Evolutionary conservation across 2,329 filamentous ascomycete genomes (phyloP).

Genomic region (Cytospora piceae): DNA sequence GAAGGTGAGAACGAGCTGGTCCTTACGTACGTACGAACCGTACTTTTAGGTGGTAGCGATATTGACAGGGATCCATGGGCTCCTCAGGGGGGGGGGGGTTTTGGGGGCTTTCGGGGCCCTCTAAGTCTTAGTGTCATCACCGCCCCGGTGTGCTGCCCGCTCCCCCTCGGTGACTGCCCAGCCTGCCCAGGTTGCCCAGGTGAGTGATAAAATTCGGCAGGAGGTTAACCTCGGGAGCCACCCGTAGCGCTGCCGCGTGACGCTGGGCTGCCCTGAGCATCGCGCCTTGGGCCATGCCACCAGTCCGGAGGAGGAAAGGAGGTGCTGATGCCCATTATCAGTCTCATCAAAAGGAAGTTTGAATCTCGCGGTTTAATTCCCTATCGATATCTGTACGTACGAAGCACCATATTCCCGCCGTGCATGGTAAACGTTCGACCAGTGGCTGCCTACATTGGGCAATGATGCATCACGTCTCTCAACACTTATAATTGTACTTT

Average conservation of each 20-base stretch:
- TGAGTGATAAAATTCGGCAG: background rate
- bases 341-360: background rate
- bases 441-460: too few relatives aligned
- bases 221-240: background rate
- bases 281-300: background rate
- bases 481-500: too few relatives aligned
- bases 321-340: background rate
- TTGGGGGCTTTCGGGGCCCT: background rate
- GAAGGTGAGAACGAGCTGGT: too few relatives aligned
- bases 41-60: background rate
- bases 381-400: background rate
- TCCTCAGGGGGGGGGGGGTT: background rate
- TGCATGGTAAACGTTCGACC: too few relatives aligned
- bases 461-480: too few relatives aligned
- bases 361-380: background rate
- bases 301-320: background rate
- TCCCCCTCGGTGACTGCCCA: too few relatives aligned
- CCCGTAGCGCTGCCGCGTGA: background rate
- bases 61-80: slow-evolving; percentile 3
- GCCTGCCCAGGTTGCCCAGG: too few relatives aligned
- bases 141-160: background rate
- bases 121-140: background rate
- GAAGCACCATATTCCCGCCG: too few relatives aligned
- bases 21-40: background rate
- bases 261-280: background rate